These are phyloP conservation scores for Oryza glaberrima DNA, from an alignment of 176 grass and related monocot genomes.

Conservation along the genomic window DNA sequence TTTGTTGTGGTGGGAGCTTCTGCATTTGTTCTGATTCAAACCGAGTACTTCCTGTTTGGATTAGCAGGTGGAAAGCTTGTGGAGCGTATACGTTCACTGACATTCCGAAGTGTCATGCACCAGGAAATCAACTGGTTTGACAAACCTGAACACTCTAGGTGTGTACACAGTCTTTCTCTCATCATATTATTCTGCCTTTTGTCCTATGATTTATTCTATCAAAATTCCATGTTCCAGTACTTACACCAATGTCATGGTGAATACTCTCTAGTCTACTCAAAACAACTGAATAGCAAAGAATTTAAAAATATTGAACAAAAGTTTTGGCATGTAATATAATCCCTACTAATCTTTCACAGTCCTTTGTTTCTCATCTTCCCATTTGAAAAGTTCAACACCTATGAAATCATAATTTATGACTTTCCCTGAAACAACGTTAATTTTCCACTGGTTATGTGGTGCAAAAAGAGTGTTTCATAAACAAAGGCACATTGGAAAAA, in stretches of 20 bases:
- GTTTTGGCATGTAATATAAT: background rate
- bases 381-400: background rate
- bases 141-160: slow-evolving; percentile 84
- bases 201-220: background rate
- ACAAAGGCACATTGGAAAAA: background rate
- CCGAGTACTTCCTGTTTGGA: slow-evolving; percentile 73
- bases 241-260: background rate
- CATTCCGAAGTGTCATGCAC: slow-evolving; percentile 65
- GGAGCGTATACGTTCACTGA: slow-evolving; percentile 64
- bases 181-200: slow-evolving; percentile 12
- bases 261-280: background rate
- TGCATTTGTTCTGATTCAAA: slow-evolving; percentile 47
- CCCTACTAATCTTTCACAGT: background rate
- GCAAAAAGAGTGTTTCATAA: background rate
- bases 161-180: background rate
- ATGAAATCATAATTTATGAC: background rate
- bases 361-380: background rate
- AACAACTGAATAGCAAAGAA: background rate
- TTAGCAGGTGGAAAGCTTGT: slow-evolving; percentile 81
- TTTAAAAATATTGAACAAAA: background rate
- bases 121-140: slow-evolving; percentile 94
- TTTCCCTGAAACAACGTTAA: background rate
- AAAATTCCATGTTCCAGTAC: background rate
- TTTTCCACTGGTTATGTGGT: background rate
- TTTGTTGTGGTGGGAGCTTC: slow-evolving; percentile 52